Conservation (phyloP, 2,329 filamentous ascomycete genomes). For the Alternaria burnsii region DNA sequence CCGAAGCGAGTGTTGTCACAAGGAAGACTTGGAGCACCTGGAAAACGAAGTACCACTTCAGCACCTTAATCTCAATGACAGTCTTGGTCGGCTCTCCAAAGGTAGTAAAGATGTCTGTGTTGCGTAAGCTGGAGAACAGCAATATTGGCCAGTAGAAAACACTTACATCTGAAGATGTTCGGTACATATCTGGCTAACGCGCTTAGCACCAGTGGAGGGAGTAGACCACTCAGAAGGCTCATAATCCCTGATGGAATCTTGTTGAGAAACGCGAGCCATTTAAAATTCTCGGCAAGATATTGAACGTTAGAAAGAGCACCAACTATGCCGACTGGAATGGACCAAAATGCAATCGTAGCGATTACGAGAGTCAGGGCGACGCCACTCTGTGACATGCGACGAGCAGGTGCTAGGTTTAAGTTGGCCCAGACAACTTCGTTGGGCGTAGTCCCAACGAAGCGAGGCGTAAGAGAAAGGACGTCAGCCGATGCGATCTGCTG, state of each 20-base stretch:
- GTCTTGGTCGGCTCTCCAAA: constrained; percentile 82
- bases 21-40: constrained; percentile 93
- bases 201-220: constrained; percentile 81
- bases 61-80: constrained; percentile 84
- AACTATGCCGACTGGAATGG: constrained; percentile 78
- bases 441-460: constrained; percentile 83
- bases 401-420: constrained; percentile 81
- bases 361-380: constrained; percentile 77
- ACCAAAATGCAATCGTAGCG: constrained; percentile 87
- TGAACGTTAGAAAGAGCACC: constrained; percentile 86
- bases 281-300: constrained; percentile 68
- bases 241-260: constrained; percentile 74
- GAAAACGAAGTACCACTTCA: constrained; percentile 91
- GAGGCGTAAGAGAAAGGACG: constrained; percentile 79
- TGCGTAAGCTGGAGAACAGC: constrained; percentile 10
- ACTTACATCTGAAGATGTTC: constrained; percentile 77
- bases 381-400: constrained; percentile 78
- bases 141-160: background rate
- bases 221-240: constrained; percentile 83
- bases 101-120: constrained; percentile 74
- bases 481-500: constrained; percentile 62
- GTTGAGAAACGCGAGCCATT: constrained; percentile 77
- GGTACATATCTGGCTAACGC: constrained; percentile 89
- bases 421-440: constrained; percentile 88
- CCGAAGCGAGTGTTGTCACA: constrained; percentile 81